Conservation (phyloP, 202 grass and related monocot genomes). For the Cymbopogon flexuosus region DNA sequence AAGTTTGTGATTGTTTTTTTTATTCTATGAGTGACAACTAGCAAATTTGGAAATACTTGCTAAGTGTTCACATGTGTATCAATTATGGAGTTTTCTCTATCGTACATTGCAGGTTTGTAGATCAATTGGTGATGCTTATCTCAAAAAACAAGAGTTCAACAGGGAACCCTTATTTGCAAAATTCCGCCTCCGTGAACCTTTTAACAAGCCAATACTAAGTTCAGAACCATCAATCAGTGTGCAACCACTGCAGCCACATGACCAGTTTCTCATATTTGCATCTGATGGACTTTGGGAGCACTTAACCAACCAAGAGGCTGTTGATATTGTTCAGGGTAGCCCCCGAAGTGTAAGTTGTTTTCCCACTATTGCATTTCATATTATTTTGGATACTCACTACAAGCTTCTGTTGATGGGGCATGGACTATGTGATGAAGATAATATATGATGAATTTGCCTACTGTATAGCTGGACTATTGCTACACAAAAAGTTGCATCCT, state of each 20-base stretch:
- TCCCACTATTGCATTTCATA: background rate
- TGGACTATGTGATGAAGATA: background rate
- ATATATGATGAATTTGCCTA: background rate
- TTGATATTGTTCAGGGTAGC: constrained; percentile 79
- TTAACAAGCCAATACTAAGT: constrained; percentile 80
- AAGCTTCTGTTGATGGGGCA: background rate
- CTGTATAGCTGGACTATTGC: background rate
- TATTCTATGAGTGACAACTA: no score
- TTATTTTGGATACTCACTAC: background rate
- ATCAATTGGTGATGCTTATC: constrained; percentile 87
- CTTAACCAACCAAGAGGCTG: constrained; percentile 88
- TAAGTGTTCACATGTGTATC: background rate
- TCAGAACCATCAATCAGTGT: constrained; percentile 72
- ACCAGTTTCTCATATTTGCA: constrained; percentile 93
- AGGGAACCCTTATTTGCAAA: constrained; percentile 68
- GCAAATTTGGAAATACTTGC: background rate
- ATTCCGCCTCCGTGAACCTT: constrained; percentile 76
- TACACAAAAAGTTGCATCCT: background rate
- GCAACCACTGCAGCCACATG: constrained; percentile 67
- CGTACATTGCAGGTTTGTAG: constrained; percentile 63
- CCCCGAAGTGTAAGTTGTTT: constrained; percentile 57
- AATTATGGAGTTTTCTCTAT: background rate
- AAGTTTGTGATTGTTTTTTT: background rate
- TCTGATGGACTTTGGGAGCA: constrained; percentile 99
- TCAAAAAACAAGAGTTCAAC: constrained; percentile 90